Percentiles rank a stretch among this genome's conserved stretches.
These are phyloP conservation scores for Cryphonectria naterciae DNA, from an alignment of 2,329 filamentous ascomycete species.

Conservation along the genomic window DNA sequence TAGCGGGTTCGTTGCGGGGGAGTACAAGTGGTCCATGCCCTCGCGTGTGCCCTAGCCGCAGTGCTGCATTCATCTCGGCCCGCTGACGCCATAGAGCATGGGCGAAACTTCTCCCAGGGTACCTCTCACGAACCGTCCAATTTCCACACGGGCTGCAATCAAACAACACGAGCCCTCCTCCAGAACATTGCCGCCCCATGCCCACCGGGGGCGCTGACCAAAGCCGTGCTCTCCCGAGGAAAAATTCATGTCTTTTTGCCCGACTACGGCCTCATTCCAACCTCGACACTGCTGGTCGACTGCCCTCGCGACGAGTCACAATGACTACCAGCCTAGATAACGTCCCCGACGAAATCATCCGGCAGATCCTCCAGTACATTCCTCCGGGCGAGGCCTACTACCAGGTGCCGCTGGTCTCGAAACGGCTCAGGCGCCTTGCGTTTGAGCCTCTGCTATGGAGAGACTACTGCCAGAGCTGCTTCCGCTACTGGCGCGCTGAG, in stretches of 20 bases:
- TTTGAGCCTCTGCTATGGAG: conserved; percentile 81
- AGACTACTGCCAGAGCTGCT: conserved; percentile 69
- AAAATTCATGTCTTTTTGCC: too few species aligned
- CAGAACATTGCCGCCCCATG: neutral
- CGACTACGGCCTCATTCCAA: neutral
- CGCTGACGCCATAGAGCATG: conserved; percentile 5
- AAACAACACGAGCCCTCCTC: conserved; percentile 5
- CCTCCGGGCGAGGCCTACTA: conserved; percentile 59
- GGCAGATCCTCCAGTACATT: conserved; percentile 71
- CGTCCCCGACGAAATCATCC: conserved; percentile 84
- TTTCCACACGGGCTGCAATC: conserved; percentile 6
- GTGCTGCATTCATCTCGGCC: conserved; percentile 5
- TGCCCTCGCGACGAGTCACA: conserved; percentile 13
- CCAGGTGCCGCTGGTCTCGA: conserved; percentile 59
- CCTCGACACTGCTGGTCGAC: neutral
- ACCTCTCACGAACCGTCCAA: conserved; percentile 2
- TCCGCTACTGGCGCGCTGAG: conserved; percentile 73
- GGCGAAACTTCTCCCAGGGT: neutral
- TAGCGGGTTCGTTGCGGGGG: neutral
- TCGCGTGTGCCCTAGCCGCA: neutral
- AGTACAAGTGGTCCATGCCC: conserved; percentile 5
- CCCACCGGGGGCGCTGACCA: neutral
- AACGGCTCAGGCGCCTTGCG: conserved; percentile 66
- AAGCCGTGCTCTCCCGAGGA: neutral
- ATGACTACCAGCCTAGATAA: conserved; percentile 45